Conservation (phyloP, 2,329 filamentous ascomycete genomes). For the Passalora sequoiae region DNA sequence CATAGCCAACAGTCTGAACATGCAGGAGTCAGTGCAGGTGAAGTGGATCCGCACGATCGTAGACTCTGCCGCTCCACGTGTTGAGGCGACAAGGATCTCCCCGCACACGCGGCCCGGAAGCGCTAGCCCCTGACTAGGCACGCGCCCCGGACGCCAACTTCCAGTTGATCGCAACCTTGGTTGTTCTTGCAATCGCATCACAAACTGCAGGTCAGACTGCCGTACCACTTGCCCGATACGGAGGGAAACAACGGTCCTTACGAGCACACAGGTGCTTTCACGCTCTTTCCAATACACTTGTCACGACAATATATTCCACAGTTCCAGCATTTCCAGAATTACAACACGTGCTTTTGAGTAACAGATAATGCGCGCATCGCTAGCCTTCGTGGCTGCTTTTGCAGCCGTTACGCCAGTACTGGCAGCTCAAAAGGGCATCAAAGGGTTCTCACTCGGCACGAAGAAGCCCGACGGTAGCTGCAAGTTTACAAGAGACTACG, state of each 20-base stretch:
- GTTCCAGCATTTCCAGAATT: constrained; percentile 4
- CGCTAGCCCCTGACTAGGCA: neutral
- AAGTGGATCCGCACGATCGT: no score
- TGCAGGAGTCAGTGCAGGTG: no score
- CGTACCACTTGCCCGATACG: neutral
- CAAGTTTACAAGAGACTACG: constrained; percentile 60
- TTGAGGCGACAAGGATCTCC: no score
- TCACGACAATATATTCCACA: no score
- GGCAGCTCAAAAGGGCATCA: constrained; percentile 40
- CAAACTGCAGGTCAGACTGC: neutral
- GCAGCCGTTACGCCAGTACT: constrained; percentile 23
- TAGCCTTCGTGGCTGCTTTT: constrained; percentile 23
- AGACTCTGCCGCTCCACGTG: no score
- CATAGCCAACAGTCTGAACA: no score
- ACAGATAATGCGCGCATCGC: constrained; percentile 25
- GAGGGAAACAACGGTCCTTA: constrained; percentile 4
- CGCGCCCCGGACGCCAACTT: no score
- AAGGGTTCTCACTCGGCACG: constrained; percentile 64
- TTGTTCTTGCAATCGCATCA: no score
- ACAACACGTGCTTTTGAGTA: constrained; percentile 4
- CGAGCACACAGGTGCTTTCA: neutral
- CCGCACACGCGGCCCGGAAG: neutral
- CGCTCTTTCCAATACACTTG: no score
- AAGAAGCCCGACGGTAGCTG: constrained; percentile 57
- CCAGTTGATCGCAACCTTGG: no score